Conservation (phyloP, 495 filamentous ascomycete genomes). For the Neurospora hispaniola region DNA sequence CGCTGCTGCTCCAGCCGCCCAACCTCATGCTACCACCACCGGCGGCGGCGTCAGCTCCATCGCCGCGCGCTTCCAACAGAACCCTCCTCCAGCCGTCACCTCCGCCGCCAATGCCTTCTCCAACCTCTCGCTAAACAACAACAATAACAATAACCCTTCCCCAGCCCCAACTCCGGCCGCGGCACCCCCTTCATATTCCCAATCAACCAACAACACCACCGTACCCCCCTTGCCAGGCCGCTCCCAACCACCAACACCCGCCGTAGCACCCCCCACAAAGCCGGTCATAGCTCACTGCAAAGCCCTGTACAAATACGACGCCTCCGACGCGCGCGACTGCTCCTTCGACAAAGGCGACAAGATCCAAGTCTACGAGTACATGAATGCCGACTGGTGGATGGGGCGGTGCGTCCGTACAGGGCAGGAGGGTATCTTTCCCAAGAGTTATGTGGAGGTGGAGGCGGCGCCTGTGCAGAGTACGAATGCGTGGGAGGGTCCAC, state of each 20-base stretch:
- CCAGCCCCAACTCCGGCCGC: conserved; percentile 7
- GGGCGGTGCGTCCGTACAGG: conserved; percentile 73
- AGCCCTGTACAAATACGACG: conserved; percentile 75
- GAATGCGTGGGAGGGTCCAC: conserved; percentile 1
- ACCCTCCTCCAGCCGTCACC: conserved; percentile 14
- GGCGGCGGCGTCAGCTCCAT: conserved; percentile 39
- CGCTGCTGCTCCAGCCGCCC: conserved; percentile 24
- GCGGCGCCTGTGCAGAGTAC: not conserved
- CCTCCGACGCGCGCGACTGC: conserved; percentile 68
- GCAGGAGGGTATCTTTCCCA: conserved; percentile 82
- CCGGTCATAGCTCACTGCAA: conserved; percentile 59
- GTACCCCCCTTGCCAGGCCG: conserved; percentile 42
- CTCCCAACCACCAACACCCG: conserved; percentile 29
- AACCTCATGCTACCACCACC: conserved; percentile 48
- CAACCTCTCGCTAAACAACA: conserved; percentile 36
- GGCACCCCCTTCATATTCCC: conserved; percentile 37
- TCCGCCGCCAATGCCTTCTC: conserved; percentile 26
- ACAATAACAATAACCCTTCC: not conserved
- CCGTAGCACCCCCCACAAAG: conserved; percentile 31
- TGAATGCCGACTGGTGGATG: conserved; percentile 96
- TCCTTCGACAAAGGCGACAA: conserved; percentile 64
- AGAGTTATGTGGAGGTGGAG: conserved; percentile 65
- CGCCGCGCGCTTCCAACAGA: conserved; percentile 15
- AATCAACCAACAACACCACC: conserved; percentile 35
- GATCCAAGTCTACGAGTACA: conserved; percentile 73